Evolutionary conservation across 805 yeast species (phyloP).

Genomic region (Priceomyces medius): DNA sequence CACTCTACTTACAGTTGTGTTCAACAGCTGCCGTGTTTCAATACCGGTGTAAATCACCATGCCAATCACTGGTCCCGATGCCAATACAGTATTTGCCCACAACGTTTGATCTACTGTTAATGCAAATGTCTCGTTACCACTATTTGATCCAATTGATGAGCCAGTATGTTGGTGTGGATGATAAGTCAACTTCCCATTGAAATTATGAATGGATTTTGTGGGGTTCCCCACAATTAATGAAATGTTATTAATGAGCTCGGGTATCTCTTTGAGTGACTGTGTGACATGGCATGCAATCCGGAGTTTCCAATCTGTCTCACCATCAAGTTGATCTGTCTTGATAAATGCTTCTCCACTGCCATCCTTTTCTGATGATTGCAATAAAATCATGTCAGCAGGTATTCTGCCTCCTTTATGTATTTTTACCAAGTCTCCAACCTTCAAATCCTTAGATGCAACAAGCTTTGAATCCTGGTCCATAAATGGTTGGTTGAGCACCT

Average conservation of each 20-base stretch:
- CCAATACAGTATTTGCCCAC: conserved; percentile 98
- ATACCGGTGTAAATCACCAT: conserved; percentile 85
- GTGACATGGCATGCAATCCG: conserved; percentile 75
- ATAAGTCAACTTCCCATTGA: conserved; percentile 69
- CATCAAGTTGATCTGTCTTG: conserved; percentile 96
- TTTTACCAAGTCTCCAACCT: conserved; percentile 83
- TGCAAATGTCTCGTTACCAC: conserved; percentile 56
- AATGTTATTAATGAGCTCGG: conserved; percentile 49
- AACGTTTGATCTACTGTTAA: conserved; percentile 85
- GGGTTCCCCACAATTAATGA: conserved; percentile 76
- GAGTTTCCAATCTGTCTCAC: conserved; percentile 98
- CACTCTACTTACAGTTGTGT: conserved; percentile 82
- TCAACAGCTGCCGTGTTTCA: conserved; percentile 94
- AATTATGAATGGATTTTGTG: conserved; percentile 75
- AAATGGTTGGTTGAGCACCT: conserved; percentile 46
- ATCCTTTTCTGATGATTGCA: conserved; percentile 73
- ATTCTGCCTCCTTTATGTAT: conserved; percentile 79
- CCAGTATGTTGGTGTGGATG: conserved; percentile 32
- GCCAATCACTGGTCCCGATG: conserved; percentile 90
- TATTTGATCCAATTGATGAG: conserved; percentile 14
- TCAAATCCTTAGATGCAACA: conserved; percentile 56
- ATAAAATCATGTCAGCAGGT: conserved; percentile 88
- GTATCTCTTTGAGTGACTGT: conserved; percentile 52
- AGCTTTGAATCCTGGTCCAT: conserved; percentile 25
- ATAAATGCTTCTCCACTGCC: conserved; percentile 84